Evolutionary conservation across 2,329 filamentous ascomycete genomes (phyloP).

Genomic region (Penicillium brasilianum): DNA sequence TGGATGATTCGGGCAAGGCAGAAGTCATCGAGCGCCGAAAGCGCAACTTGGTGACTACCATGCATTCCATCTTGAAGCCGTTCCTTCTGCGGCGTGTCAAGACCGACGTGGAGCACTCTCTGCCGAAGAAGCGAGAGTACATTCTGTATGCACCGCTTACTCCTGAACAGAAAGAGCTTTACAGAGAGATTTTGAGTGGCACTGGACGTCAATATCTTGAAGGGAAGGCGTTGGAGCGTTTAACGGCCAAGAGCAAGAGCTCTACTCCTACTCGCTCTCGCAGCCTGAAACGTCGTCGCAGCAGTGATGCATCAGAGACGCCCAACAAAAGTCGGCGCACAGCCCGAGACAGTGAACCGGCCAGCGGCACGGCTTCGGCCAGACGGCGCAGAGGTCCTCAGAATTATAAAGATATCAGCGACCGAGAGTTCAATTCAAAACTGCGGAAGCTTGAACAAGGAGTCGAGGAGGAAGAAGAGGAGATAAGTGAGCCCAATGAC

Average conservation of each 20-base stretch:
- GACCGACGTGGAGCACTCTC: conserved; percentile 83
- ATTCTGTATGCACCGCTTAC: conserved; percentile 93
- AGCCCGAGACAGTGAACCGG: conserved; percentile 75
- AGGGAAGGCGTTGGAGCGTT: conserved; percentile 56
- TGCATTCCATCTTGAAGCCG: conserved; percentile 91
- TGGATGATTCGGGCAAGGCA: conserved; percentile 79
- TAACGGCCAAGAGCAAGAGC: conserved; percentile 49
- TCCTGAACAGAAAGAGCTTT: conserved; percentile 86
- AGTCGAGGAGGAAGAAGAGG: conserved; percentile 68
- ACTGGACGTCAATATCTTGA: conserved; percentile 62
- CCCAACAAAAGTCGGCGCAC: conserved; percentile 75
- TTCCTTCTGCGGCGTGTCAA: conserved; percentile 88
- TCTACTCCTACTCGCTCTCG: conserved; percentile 44
- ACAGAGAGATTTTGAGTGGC: conserved; percentile 81
- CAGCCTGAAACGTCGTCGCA: conserved; percentile 64
- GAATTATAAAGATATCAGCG: conserved; percentile 74
- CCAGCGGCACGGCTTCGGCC: conserved; percentile 53
- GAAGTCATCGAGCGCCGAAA: conserved; percentile 80
- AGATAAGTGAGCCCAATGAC: conserved; percentile 48
- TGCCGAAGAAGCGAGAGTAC: conserved; percentile 98
- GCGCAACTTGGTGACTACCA: conserved; percentile 79
- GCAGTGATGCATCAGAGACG: conserved; percentile 50
- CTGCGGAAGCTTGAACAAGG: conserved; percentile 52
- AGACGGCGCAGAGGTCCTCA: conserved; percentile 58
- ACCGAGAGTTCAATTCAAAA: conserved; percentile 81